A percentile compares a stretch with the other conserved stretches of the same genome.
These are phyloP conservation scores for Ganoderma leucocontextum DNA, from an alignment of 1,284 basidiomycete genomes.

Conservation along the genomic window DNA sequence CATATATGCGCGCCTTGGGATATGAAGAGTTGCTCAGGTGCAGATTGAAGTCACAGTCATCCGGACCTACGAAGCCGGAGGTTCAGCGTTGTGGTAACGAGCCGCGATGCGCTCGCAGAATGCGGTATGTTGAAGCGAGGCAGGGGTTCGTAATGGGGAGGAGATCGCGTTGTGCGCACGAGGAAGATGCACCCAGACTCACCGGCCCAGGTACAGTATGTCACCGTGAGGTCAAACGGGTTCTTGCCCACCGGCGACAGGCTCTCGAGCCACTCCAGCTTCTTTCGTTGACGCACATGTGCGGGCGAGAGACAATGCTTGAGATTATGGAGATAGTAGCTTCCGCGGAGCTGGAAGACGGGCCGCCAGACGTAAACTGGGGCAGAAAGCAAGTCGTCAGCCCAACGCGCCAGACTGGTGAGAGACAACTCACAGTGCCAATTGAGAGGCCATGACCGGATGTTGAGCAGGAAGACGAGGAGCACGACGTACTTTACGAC, in stretches of 20 bases:
- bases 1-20: slow-evolving; percentile 58
- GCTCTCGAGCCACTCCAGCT: slow-evolving; percentile 49
- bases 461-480: slow-evolving; percentile 58
- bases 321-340: slow-evolving; percentile 47
- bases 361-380: slow-evolving; percentile 67
- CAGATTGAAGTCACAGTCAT: slow-evolving; percentile 75
- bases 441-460: slow-evolving; percentile 63
- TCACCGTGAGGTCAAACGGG: slow-evolving; percentile 56
- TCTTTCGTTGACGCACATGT: slow-evolving; percentile 36
- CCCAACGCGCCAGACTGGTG: not conserved
- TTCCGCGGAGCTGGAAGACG: slow-evolving; percentile 49
- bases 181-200: slow-evolving; percentile 34
- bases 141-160: not conserved
- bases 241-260: slow-evolving; percentile 64
- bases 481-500: slow-evolving; percentile 38
- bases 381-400: not conserved
- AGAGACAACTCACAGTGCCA: slow-evolving; percentile 66
- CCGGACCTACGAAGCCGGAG: slow-evolving; percentile 54
- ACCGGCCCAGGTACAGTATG: slow-evolving; percentile 65
- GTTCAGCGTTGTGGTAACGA: not conserved
- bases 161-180: not conserved
- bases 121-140: not conserved
- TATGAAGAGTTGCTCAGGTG: slow-evolving; percentile 84
- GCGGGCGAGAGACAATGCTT: slow-evolving; percentile 52
- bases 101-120: not conserved